A percentile compares a stretch with the other conserved stretches of the same genome.
Evolutionary conservation across 2,329 filamentous ascomycete species (phyloP).

Genomic region (Fusarium graminum): DNA sequence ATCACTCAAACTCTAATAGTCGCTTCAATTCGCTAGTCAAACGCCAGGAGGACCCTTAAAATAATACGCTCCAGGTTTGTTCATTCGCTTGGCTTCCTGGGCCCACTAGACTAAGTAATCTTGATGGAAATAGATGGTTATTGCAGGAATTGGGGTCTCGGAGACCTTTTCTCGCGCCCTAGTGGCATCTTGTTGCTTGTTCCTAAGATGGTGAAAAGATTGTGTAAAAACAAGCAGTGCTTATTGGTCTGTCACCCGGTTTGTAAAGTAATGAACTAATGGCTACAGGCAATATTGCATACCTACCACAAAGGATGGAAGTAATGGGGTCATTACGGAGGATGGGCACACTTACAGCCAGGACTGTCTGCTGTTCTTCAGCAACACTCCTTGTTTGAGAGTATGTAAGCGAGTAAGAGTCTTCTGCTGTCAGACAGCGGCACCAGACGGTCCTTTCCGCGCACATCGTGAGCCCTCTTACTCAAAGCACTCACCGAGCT

Average conservation of each 20-base stretch:
- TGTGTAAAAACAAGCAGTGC: neutral
- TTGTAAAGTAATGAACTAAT: neutral
- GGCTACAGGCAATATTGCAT: neutral
- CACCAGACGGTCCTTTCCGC: conserved; percentile 5
- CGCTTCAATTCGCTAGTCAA: conserved; percentile 9
- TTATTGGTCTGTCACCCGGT: neutral
- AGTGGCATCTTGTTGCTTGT: neutral
- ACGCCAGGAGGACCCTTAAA: conserved; percentile 32
- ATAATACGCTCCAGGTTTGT: conserved; percentile 19
- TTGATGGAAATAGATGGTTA: conserved; percentile 10
- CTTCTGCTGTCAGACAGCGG: conserved; percentile 17
- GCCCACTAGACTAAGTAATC: neutral
- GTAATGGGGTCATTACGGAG: neutral
- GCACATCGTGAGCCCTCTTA: conserved; percentile 21
- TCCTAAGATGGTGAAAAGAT: neutral
- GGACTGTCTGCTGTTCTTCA: neutral
- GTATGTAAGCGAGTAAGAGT: neutral
- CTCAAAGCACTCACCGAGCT: conserved; percentile 41
- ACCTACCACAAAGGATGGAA: neutral
- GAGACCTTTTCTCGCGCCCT: conserved; percentile 2
- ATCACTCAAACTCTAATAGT: conserved; percentile 36
- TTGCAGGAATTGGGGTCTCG: neutral
- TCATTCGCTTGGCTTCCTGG: conserved; percentile 9
- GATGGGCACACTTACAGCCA: neutral
- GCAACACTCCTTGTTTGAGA: neutral